Conservation (phyloP, 371 early-diverging fungal species). For the Mucor sp. region DNA sequence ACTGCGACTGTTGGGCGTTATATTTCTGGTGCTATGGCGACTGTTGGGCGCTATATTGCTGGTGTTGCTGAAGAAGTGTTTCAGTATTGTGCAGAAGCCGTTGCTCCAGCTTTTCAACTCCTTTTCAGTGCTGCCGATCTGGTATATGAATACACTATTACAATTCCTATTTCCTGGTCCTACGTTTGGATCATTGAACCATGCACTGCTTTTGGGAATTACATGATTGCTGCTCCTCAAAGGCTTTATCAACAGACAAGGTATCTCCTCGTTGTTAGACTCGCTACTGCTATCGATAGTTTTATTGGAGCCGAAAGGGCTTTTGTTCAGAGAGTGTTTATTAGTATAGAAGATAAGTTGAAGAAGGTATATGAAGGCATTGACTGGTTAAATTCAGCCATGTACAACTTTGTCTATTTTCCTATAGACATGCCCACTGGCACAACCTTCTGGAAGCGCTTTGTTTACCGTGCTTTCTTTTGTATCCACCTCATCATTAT, state of each 20-base stretch:
- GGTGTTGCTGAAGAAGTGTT: no score
- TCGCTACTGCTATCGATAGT: not conserved
- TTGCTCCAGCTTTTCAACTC: not conserved
- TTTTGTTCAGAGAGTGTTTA: not conserved
- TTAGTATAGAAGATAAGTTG: not conserved
- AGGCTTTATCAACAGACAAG: not conserved
- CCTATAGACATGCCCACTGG: not conserved
- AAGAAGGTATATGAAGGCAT: not conserved
- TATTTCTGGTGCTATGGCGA: not conserved
- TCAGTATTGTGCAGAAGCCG: no score
- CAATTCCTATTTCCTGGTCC: not conserved
- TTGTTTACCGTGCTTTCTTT: not conserved
- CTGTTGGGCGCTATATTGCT: no score
- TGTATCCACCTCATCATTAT: not conserved
- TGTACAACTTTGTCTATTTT: not conserved
- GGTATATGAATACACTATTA: not conserved
- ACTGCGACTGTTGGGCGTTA: no score
- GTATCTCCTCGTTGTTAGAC: not conserved
- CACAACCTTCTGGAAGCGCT: not conserved
- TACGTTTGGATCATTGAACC: not conserved
- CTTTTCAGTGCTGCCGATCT: not conserved
- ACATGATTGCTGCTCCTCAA: not conserved
- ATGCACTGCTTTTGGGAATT: no score
- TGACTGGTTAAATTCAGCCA: not conserved
- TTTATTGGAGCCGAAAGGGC: not conserved